A percentile compares a stretch with the other conserved stretches of the same genome.
Conservation (phyloP, 208 protist genomes). For the Trypanosoma boissoni region DNA sequence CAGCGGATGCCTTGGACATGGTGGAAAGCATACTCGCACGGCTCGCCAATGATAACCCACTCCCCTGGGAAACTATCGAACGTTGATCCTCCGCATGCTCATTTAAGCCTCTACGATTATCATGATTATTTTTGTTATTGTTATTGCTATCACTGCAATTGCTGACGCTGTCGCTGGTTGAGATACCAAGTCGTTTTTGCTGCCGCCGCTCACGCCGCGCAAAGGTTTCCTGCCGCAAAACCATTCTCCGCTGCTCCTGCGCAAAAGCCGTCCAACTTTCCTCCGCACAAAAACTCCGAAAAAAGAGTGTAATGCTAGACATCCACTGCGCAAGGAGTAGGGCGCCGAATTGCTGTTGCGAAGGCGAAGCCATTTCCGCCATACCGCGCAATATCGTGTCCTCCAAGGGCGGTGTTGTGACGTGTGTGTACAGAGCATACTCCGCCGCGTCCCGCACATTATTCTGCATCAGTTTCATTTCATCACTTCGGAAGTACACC, state of each 20-base stretch:
- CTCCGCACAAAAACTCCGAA: constrained; percentile 75
- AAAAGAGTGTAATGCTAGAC: constrained; percentile 61
- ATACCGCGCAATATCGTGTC: constrained; percentile 31
- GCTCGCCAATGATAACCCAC: constrained; percentile 48
- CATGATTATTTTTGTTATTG: constrained; percentile 11
- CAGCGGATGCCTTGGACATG: constrained; percentile 62
- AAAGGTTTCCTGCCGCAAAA: constrained; percentile 49
- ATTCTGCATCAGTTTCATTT: constrained; percentile 75
- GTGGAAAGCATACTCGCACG: constrained; percentile 82
- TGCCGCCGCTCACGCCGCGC: constrained; percentile 28
- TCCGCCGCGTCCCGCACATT: constrained; percentile 57
- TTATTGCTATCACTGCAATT: neutral
- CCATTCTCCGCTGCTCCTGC: constrained; percentile 76
- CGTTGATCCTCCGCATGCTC: constrained; percentile 2
- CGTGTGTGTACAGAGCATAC: constrained; percentile 75
- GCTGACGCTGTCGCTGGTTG: neutral
- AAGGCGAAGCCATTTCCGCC: constrained; percentile 7
- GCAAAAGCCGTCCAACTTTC: constrained; percentile 72
- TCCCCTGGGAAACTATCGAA: constrained; percentile 21
- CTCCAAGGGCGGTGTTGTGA: constrained; percentile 69
- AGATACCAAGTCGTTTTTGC: constrained; percentile 1
- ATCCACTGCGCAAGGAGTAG: constrained; percentile 67
- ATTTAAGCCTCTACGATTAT: neutral
- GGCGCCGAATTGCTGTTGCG: constrained; percentile 16
- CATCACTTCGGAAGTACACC: constrained; percentile 84